These are phyloP conservation scores for Clarireedia sp. DNA, from an alignment of 2,329 filamentous ascomycete species.

Conservation along the genomic window DNA sequence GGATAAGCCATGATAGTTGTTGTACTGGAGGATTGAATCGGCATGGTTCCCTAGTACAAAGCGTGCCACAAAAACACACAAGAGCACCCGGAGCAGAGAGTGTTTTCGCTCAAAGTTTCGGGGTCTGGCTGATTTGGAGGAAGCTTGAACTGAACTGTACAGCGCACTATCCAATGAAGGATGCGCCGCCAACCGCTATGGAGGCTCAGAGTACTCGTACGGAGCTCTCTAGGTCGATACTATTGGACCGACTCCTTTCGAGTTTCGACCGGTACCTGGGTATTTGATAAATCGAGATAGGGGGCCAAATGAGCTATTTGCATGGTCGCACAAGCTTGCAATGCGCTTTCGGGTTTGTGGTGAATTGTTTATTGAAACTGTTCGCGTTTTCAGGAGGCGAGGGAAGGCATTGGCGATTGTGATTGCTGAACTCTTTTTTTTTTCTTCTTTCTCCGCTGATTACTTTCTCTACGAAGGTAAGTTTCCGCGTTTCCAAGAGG, in stretches of 20 bases:
- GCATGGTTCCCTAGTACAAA: constrained; percentile 21
- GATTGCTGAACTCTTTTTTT: constrained; percentile 17
- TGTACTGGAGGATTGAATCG: constrained; percentile 21
- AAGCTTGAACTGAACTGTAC: not conserved
- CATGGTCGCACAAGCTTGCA: too few species aligned
- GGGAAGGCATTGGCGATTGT: constrained; percentile 33
- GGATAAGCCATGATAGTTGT: constrained; percentile 33
- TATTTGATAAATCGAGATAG: not conserved
- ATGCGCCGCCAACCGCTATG: not conserved
- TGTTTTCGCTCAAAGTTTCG: not conserved
- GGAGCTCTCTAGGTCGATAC: too few species aligned
- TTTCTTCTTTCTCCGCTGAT: too few species aligned
- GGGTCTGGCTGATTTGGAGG: not conserved
- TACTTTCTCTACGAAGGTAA: too few species aligned
- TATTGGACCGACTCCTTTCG: not conserved
- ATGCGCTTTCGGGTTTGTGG: too few species aligned
- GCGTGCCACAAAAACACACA: not conserved
- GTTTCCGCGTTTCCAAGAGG: too few species aligned
- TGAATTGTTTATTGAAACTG: constrained; percentile 13
- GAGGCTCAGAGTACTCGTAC: too few species aligned
- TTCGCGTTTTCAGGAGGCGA: constrained; percentile 30
- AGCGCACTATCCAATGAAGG: not conserved
- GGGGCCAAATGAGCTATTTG: too few species aligned
- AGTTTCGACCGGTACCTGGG: not conserved
- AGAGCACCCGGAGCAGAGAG: not conserved